phyloP scores from a whole-genome alignment of 2,329 filamentous ascomycete genomes.

The Colletotrichum graminicola region DNA sequence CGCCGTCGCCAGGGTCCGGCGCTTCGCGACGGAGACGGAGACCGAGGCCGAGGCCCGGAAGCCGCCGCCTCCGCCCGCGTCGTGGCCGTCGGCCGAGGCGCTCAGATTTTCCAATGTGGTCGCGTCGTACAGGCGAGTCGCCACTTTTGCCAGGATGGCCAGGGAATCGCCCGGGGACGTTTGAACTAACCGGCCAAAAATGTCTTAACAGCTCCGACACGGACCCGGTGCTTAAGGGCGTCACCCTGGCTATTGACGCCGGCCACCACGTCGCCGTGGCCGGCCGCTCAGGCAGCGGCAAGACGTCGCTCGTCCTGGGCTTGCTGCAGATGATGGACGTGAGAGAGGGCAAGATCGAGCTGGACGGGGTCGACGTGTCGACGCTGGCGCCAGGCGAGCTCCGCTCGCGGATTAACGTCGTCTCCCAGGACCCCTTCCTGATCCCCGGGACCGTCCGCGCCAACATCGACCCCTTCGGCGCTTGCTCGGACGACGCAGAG shows the following conservation, averaged over 20 bases:
- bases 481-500: not conserved
- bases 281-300: slow-evolving; percentile 33
- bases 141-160: fast-evolving
- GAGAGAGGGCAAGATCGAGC: not conserved
- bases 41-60: not conserved
- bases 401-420: slow-evolving; percentile 13
- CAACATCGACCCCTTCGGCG: slow-evolving; percentile 19
- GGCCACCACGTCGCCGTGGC: slow-evolving; percentile 22
- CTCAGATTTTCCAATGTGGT: slow-evolving; percentile 12
- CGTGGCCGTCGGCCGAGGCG: slow-evolving; percentile 16
- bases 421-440: slow-evolving; percentile 18
- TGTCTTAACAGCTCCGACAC: not conserved
- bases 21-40: slow-evolving; percentile 16
- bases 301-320: slow-evolving; percentile 18
- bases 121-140: slow-evolving; percentile 25
- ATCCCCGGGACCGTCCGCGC: slow-evolving; percentile 18
- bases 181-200: not conserved
- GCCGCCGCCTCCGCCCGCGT: not conserved
- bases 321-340: slow-evolving; percentile 24
- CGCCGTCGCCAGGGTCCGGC: slow-evolving; percentile 14
- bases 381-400: slow-evolving; percentile 1
- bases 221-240: slow-evolving; percentile 11
- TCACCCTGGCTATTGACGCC: not conserved
- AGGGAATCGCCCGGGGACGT: fast-evolving
- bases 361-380: slow-evolving; percentile 18